phyloP scores from a whole-genome alignment of 805 yeast species.

The Nakazawaea siamensis region DNA sequence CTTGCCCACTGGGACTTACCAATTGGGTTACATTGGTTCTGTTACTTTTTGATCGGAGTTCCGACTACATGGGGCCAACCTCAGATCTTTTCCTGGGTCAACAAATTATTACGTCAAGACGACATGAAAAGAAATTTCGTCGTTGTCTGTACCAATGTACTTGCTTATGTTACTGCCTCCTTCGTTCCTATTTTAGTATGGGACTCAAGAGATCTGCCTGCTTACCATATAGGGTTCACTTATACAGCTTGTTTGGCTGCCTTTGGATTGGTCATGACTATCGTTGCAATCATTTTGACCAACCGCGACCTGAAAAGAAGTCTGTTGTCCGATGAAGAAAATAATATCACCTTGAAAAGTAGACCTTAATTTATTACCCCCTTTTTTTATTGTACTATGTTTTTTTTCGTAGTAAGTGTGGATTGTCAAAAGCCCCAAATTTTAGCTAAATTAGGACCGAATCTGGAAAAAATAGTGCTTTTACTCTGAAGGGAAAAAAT shows the following conservation, averaged over 20 bases:
- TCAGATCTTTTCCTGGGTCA: constrained; percentile 48
- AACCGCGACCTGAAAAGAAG: constrained; percentile 15
- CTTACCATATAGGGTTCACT: constrained; percentile 29
- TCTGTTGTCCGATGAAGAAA: not conserved
- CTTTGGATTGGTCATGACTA: constrained; percentile 24
- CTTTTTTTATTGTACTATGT: no score
- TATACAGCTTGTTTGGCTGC: constrained; percentile 27
- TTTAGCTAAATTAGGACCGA: no score
- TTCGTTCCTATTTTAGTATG: constrained; percentile 35
- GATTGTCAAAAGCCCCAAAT: no score
- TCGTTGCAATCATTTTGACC: constrained; percentile 16
- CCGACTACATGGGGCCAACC: constrained; percentile 50
- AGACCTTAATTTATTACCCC: no score
- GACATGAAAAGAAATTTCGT: constrained; percentile 31
- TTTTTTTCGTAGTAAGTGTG: no score
- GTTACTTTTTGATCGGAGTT: constrained; percentile 39
- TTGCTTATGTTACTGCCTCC: constrained; percentile 33
- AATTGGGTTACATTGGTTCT: constrained; percentile 38
- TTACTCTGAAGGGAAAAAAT: no score
- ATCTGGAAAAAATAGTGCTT: no score
- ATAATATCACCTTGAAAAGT: no score
- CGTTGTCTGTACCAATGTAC: constrained; percentile 31
- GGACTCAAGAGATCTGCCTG: constrained; percentile 28
- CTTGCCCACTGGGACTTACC: constrained; percentile 43
- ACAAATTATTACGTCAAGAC: constrained; percentile 33